Conservation (phyloP, 495 filamentous ascomycete species). For the Halenospora varia region DNA sequence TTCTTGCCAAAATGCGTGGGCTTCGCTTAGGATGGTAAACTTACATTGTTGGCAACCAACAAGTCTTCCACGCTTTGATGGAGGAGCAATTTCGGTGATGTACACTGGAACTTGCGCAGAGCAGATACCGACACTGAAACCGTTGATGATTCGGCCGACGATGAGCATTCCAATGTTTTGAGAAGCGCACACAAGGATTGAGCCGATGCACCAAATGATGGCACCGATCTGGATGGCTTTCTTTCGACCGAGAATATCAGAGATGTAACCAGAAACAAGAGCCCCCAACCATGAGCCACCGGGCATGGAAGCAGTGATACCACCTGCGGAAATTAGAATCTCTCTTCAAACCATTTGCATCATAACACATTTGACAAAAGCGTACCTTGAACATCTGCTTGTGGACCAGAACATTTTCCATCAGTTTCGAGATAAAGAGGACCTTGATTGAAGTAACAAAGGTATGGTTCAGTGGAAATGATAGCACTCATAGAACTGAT, state of each 20-base stretch:
- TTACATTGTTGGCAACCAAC: slow-evolving; percentile 64
- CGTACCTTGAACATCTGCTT: slow-evolving; percentile 23
- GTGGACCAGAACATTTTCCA: slow-evolving; percentile 34
- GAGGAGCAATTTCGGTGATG: slow-evolving; percentile 68
- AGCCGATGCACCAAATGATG: slow-evolving; percentile 62
- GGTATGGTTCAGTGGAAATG: slow-evolving; percentile 56
- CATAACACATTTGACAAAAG: slow-evolving; percentile 27
- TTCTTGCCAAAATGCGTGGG: background rate
- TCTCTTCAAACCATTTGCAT: background rate
- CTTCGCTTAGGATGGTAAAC: no score
- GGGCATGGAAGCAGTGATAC: slow-evolving; percentile 68
- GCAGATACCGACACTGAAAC: slow-evolving; percentile 70
- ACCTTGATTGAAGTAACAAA: slow-evolving; percentile 60
- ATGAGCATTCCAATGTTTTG: slow-evolving; percentile 73
- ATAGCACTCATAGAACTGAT: slow-evolving; percentile 81
- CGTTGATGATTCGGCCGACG: slow-evolving; percentile 74
- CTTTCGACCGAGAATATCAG: slow-evolving; percentile 66
- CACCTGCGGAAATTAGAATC: slow-evolving; percentile 43
- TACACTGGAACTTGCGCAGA: slow-evolving; percentile 80
- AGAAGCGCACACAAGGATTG: slow-evolving; percentile 63
- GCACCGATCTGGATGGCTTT: slow-evolving; percentile 59
- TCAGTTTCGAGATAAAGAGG: slow-evolving; percentile 26
- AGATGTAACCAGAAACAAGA: slow-evolving; percentile 59
- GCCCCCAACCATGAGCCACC: slow-evolving; percentile 74
- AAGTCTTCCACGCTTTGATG: slow-evolving; percentile 64